phyloP scores from a whole-genome alignment of 768 basidiomycete species.

The Boletus eberwhitei region DNA sequence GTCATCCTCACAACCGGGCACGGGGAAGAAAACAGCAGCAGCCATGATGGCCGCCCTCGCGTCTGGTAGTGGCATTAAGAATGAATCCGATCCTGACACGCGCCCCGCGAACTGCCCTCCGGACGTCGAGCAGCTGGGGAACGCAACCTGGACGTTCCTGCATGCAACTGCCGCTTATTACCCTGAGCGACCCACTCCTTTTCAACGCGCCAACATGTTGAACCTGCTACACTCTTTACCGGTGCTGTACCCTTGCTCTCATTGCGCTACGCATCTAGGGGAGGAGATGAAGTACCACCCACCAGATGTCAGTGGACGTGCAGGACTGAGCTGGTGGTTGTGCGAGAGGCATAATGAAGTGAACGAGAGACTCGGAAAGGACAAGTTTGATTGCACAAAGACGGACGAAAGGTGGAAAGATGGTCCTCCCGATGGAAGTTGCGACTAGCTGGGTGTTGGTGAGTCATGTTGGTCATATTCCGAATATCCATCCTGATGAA shows the following conservation, averaged over 20 bases:
- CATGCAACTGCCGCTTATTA: conserved; percentile 96
- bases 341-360: conserved; percentile 94
- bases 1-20: conserved; percentile 27
- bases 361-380: conserved; percentile 83
- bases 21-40: conserved; percentile 32
- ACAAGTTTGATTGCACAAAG: conserved; percentile 74
- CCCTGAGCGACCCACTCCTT: conserved; percentile 72
- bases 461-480: not conserved
- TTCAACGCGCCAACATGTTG: conserved; percentile 82
- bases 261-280: conserved; percentile 82
- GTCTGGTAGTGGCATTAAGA: conserved; percentile 27
- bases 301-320: conserved; percentile 74
- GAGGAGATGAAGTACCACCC: conserved; percentile 61
- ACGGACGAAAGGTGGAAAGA: conserved; percentile 91
- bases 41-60: conserved; percentile 35
- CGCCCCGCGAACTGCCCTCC: conserved; percentile 77
- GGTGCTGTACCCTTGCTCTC: conserved; percentile 80
- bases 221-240: conserved; percentile 75
- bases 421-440: conserved; percentile 83
- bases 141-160: conserved; percentile 95
- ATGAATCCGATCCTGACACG: conserved; percentile 30
- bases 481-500: not conserved
- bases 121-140: conserved; percentile 85
- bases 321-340: conserved; percentile 75
- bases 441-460: conserved; percentile 53